phyloP scores from a whole-genome alignment of 768 basidiomycete genomes.

The Naganishia kalamii region DNA sequence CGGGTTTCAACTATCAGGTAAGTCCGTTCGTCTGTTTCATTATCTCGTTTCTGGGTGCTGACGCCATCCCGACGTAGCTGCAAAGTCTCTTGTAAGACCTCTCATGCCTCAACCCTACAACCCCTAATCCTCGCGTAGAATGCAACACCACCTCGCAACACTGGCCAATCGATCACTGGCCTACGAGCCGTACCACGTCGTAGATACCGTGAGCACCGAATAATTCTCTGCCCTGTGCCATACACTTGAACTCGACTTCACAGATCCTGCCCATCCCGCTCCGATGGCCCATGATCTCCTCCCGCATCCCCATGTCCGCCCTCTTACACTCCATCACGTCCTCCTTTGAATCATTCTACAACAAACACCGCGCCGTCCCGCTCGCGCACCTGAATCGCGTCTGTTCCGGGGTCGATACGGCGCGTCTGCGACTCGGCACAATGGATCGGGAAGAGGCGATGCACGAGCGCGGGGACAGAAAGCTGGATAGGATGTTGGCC shows the following conservation, averaged over 20 bases:
- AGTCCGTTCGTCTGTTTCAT: background rate
- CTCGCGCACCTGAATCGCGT: slow-evolving; percentile 25
- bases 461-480: background rate
- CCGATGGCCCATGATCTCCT: slow-evolving; percentile 35
- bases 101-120: background rate
- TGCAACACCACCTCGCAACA: slow-evolving; percentile 42
- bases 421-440: background rate
- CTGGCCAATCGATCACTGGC: slow-evolving; percentile 37
- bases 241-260: background rate
- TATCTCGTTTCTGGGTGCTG: background rate
- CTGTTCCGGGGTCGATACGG: slow-evolving; percentile 25
- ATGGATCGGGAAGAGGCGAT: slow-evolving; percentile 13
- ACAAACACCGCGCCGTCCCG: slow-evolving; percentile 34
- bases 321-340: slow-evolving; percentile 33
- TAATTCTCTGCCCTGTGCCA: background rate
- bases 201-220: slow-evolving; percentile 34
- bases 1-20: slow-evolving; percentile 43
- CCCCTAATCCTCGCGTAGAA: slow-evolving; percentile 21
- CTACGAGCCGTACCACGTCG: slow-evolving; percentile 40
- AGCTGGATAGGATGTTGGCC: slow-evolving; percentile 34
- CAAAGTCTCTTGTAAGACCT: slow-evolving; percentile 37
- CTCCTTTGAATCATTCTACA: slow-evolving; percentile 34
- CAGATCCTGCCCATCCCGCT: slow-evolving; percentile 24
- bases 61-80: slow-evolving; percentile 14
- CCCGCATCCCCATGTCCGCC: slow-evolving; percentile 40